phyloP scores from a whole-genome alignment of 768 basidiomycete genomes.

The Suillus clintonianus region DNA sequence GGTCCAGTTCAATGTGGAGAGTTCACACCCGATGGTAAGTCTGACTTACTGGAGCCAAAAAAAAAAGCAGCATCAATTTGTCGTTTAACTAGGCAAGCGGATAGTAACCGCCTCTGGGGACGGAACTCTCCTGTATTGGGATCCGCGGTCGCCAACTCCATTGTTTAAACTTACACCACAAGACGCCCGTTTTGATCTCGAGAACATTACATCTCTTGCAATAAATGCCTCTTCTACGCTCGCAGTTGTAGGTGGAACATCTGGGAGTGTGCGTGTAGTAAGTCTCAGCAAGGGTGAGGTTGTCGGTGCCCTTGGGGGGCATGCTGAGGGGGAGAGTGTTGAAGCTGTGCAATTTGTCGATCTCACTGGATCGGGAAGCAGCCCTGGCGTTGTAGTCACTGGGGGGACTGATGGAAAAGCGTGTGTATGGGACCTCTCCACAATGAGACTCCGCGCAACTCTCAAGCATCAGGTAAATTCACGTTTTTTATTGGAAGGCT shows the following conservation, averaged over 20 bases:
- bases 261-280: conserved; percentile 84
- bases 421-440: conserved; percentile 92
- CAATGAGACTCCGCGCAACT: conserved; percentile 81
- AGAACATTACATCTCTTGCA: conserved; percentile 84
- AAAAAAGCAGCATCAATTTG: conserved; percentile 5
- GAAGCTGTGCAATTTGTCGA: conserved; percentile 87
- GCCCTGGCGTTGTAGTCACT: conserved; percentile 71
- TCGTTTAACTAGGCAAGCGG: conserved; percentile 64
- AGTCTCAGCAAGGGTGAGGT: conserved; percentile 87
- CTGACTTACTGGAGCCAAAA: neutral
- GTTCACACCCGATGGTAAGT: conserved; percentile 86
- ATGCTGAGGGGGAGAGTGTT: conserved; percentile 84
- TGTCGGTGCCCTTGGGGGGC: conserved; percentile 76
- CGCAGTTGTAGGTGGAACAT: conserved; percentile 87
- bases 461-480: conserved; percentile 75
- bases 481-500: neutral
- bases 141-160: conserved; percentile 77
- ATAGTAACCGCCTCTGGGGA: conserved; percentile 87
- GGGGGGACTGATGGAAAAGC: conserved; percentile 94
- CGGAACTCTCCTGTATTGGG: conserved; percentile 87
- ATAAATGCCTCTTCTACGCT: conserved; percentile 85
- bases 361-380: conserved; percentile 55
- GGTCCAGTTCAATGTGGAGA: conserved; percentile 82
- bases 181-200: conserved; percentile 76
- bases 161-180: conserved; percentile 75